Evolutionary conservation across 2,329 filamentous ascomycete species (phyloP).

Genomic region (Paecilomyces formosus): DNA sequence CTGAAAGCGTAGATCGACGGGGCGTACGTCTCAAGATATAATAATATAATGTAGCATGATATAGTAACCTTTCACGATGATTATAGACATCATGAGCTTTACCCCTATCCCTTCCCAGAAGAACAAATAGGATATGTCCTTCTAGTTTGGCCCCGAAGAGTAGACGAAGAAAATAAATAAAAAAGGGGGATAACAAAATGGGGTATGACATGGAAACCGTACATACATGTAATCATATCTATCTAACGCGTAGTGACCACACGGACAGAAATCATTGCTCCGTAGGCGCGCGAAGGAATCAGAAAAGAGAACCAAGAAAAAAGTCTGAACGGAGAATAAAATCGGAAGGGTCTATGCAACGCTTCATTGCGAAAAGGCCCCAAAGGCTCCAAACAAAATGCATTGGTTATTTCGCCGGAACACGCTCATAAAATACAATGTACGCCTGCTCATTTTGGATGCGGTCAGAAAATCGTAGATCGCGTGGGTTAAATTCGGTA

Average conservation of each 20-base stretch:
- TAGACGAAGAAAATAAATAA: neutral
- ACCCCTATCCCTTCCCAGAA: neutral
- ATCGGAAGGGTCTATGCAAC: neutral
- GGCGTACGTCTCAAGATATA: too few species aligned
- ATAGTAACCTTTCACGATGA: too few species aligned
- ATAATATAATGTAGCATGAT: too few species aligned
- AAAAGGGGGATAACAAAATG: neutral
- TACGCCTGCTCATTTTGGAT: constrained; percentile 59
- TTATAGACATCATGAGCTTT: too few species aligned
- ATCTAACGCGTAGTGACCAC: neutral
- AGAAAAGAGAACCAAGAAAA: neutral
- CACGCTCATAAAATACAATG: constrained; percentile 56
- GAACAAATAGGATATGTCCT: neutral
- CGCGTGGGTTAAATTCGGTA: constrained; percentile 50
- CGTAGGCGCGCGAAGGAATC: neutral
- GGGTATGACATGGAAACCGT: neutral
- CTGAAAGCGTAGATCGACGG: neutral
- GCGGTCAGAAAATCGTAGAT: constrained; percentile 40
- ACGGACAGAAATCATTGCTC: neutral
- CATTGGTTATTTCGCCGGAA: constrained; percentile 31
- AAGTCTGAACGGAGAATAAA: neutral
- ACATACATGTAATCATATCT: neutral
- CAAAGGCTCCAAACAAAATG: constrained; percentile 1
- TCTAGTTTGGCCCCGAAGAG: neutral
- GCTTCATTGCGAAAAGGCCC: neutral